Conservation (phyloP, 768 basidiomycete genomes). For the Leccinellum rugosiceps region DNA sequence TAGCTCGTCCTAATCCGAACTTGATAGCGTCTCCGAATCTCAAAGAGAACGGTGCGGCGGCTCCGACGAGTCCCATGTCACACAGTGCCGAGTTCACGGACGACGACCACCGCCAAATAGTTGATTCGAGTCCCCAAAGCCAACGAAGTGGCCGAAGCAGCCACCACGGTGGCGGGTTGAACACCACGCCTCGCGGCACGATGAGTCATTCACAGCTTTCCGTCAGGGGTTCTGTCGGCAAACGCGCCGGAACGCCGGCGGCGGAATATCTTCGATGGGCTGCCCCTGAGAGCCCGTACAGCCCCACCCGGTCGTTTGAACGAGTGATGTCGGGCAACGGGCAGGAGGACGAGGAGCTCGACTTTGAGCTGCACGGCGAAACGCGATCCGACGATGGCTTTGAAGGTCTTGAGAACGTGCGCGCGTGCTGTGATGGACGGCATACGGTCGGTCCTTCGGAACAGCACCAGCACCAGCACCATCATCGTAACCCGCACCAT, state of each 20-base stretch:
- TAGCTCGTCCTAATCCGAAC: conserved; percentile 61
- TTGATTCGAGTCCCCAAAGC: conserved; percentile 66
- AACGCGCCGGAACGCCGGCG: conserved; percentile 88
- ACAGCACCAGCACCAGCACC: conserved; percentile 33
- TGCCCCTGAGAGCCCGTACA: conserved; percentile 71
- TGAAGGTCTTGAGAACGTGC: conserved; percentile 93
- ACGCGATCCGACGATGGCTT: conserved; percentile 72
- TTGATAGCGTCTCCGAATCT: conserved; percentile 26
- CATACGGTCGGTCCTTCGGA: conserved; percentile 66
- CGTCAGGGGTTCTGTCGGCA: conserved; percentile 65
- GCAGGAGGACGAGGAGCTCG: conserved; percentile 61
- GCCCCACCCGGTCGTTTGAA: conserved; percentile 68
- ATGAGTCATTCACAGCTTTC: conserved; percentile 81
- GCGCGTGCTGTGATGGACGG: conserved; percentile 85
- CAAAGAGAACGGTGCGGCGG: conserved; percentile 31
- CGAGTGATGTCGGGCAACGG: conserved; percentile 37
- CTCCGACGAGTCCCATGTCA: conserved; percentile 51
- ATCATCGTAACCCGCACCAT: conserved; percentile 49
- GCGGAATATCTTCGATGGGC: conserved; percentile 86
- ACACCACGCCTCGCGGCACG: conserved; percentile 71
- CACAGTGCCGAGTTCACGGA: conserved; percentile 43
- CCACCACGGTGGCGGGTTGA: conserved; percentile 62
- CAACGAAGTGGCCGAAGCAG: conserved; percentile 66
- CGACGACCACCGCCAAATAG: conserved; percentile 46
- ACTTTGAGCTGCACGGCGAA: conserved; percentile 82